These are phyloP conservation scores for Aspergillus panamensis DNA, from an alignment of 495 filamentous ascomycete genomes.

Conservation along the genomic window DNA sequence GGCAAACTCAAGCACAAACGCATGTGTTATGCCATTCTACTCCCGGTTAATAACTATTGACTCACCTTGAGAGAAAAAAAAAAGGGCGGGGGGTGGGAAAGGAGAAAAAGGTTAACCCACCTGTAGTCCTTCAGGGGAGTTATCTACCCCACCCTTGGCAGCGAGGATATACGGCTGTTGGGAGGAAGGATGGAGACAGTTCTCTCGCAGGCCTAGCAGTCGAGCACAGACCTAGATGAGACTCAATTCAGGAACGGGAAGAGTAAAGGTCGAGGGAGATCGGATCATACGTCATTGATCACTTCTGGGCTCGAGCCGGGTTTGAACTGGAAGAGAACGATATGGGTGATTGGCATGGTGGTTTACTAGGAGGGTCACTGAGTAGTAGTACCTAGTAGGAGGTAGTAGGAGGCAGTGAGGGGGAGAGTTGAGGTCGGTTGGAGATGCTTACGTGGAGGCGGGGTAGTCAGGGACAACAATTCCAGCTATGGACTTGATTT, in stretches of 20 bases:
- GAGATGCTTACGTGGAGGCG: no score
- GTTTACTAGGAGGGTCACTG: no score
- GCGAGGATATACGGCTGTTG: conserved; percentile 50
- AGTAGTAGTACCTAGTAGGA: no score
- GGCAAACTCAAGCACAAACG: conserved; percentile 42
- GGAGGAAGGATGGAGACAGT: conserved; percentile 44
- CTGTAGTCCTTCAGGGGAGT: conserved; percentile 60
- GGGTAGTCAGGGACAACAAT: no score
- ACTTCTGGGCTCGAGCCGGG: conserved; percentile 32
- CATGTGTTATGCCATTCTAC: conserved; percentile 40
- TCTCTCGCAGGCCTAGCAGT: conserved; percentile 39
- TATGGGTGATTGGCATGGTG: conserved; percentile 47
- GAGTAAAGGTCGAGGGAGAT: neutral
- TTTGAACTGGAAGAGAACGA: conserved; percentile 63
- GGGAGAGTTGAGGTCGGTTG: no score
- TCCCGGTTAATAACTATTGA: neutral
- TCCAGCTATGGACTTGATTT: no score
- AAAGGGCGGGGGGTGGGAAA: neutral
- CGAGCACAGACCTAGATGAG: conserved; percentile 26
- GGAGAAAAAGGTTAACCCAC: conserved; percentile 39
- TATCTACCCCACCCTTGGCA: conserved; percentile 57
- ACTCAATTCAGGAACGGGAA: neutral
- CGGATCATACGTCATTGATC: conserved; percentile 47
- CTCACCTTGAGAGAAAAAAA: neutral
- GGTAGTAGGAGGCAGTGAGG: no score